Evolutionary conservation across 768 basidiomycete species (phyloP).

Genomic region (Podaxis sp.): DNA sequence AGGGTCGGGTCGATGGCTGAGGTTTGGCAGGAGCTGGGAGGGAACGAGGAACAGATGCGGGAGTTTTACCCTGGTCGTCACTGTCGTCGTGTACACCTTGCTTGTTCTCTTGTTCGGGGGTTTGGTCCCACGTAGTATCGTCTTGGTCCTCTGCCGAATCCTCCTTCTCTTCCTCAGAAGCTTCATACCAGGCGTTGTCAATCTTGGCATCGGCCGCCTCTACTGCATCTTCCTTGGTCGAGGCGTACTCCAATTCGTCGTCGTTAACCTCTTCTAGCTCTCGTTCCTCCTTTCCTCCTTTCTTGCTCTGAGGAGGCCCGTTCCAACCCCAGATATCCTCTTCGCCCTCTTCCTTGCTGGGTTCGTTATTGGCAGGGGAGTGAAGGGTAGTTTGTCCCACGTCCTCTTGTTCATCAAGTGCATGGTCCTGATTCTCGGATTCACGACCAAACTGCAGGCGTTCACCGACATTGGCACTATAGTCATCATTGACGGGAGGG

Average conservation of each 20-base stretch:
- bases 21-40: background rate
- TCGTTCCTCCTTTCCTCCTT: background rate
- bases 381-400: background rate
- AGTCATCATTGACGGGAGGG: background rate
- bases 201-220: background rate
- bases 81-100: background rate
- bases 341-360: background rate
- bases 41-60: background rate
- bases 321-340: constrained; percentile 12
- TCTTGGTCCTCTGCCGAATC: background rate
- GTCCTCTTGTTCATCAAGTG: background rate
- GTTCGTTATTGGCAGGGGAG: background rate
- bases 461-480: background rate
- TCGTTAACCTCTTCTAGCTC: background rate
- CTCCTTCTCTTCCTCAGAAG: background rate
- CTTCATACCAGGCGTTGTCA: background rate
- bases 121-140: background rate
- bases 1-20: background rate
- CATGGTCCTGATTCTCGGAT: background rate
- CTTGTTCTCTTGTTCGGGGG: background rate
- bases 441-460: background rate
- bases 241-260: background rate
- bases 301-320: background rate
- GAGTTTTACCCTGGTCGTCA: background rate
- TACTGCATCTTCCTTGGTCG: background rate